These are phyloP conservation scores for Globisporangium polare DNA, from an alignment of 352 stramenopile species.

Conservation along the genomic window DNA sequence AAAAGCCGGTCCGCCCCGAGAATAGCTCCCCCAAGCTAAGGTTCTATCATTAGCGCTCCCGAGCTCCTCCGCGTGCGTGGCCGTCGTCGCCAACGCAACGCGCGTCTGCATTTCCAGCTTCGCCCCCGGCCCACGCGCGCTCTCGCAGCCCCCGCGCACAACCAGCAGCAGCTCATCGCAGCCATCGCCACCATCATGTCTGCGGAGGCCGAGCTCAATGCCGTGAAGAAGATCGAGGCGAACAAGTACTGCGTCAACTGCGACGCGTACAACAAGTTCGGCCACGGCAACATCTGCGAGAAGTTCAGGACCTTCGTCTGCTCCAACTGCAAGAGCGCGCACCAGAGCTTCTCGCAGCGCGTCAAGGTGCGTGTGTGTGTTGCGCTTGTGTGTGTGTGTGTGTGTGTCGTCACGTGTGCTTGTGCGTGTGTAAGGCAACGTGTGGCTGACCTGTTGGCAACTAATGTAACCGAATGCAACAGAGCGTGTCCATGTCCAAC, in stretches of 20 bases:
- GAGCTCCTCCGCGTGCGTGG: constrained; percentile 1
- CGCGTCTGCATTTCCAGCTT: constrained; percentile 7
- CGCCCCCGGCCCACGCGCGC: background rate
- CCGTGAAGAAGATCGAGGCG: constrained; percentile 75
- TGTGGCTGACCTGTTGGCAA: too few relatives aligned
- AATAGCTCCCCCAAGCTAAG: constrained; percentile 2
- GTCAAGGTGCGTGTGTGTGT: constrained; percentile 70
- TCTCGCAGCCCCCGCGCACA: background rate
- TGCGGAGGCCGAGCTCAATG: constrained; percentile 72
- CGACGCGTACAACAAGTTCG: constrained; percentile 86
- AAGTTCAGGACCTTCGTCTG: constrained; percentile 93
- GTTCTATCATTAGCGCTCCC: constrained; percentile 1
- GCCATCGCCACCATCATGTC: constrained; percentile 6
- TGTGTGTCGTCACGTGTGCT: background rate
- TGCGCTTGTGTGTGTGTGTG: background rate
- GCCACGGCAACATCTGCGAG: constrained; percentile 91
- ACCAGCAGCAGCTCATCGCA: background rate
- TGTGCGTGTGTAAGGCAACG: too few relatives aligned
- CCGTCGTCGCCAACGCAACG: background rate
- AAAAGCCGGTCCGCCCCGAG: background rate
- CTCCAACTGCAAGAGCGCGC: constrained; percentile 93
- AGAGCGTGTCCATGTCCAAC: constrained; percentile 92
- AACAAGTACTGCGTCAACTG: constrained; percentile 88
- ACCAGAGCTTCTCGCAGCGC: constrained; percentile 93
- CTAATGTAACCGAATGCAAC: background rate